These are phyloP conservation scores for Mesotaenium endlicherianum DNA, from an alignment of 139 green algal genomes.

Conservation along the genomic window DNA sequence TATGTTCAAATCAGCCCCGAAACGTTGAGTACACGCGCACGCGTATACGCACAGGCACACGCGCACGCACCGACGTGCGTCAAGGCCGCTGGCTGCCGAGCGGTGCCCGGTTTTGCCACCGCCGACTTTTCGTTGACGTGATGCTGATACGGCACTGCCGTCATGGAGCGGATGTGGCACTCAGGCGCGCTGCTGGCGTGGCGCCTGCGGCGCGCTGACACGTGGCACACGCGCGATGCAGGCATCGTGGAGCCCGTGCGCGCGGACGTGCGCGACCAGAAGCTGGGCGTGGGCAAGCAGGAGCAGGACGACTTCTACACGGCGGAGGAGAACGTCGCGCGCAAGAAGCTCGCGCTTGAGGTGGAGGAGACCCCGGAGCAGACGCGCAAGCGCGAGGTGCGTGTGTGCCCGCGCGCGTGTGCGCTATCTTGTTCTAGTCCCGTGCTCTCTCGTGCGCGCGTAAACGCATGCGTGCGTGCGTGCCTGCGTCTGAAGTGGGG, in stretches of 20 bases:
- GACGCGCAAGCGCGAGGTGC: conserved; percentile 44
- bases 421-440: too few species aligned
- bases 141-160: background rate
- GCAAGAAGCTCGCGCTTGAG: conserved; percentile 75
- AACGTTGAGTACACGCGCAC: too few species aligned
- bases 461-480: too few species aligned
- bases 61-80: background rate
- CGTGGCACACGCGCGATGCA: background rate
- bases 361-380: conserved; percentile 75
- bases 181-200: background rate
- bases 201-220: background rate
- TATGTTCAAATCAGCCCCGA: too few species aligned
- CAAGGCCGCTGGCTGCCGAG: background rate
- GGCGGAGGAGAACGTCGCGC: conserved; percentile 60
- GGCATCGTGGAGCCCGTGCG: conserved; percentile 76
- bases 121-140: background rate
- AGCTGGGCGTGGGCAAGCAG: conserved; percentile 79
- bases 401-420: too few species aligned
- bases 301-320: conserved; percentile 78
- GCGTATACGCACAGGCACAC: background rate
- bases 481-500: background rate
- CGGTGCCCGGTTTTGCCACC: background rate
- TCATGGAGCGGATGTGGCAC: background rate
- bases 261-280: conserved; percentile 62
- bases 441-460: too few species aligned